These are phyloP conservation scores for Achaetomium macrosporum DNA, from an alignment of 2,329 filamentous ascomycete species.

Conservation along the genomic window DNA sequence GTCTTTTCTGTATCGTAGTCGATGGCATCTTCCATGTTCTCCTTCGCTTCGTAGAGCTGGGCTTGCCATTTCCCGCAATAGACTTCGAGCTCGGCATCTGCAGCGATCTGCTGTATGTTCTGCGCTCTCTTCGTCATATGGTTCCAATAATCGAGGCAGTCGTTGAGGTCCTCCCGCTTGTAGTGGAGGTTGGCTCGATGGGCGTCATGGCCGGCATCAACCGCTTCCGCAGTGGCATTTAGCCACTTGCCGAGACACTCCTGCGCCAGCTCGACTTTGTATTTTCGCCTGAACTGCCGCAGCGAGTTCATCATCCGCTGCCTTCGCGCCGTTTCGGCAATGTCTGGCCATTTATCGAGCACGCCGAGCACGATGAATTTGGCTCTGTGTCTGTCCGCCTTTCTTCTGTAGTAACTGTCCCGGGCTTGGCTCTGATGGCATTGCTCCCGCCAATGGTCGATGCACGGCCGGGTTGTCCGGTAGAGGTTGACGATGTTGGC, in stretches of 20 bases:
- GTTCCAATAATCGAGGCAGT: conserved; percentile 23
- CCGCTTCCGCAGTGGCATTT: conserved; percentile 17
- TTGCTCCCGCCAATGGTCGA: conserved; percentile 22
- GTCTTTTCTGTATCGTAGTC: conserved; percentile 25
- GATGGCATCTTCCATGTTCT: conserved; percentile 23
- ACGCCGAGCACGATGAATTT: conserved; percentile 15
- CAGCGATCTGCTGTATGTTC: conserved; percentile 23
- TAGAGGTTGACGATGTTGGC: conserved; percentile 22
- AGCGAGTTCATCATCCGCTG: conserved; percentile 24
- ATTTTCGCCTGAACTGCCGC: conserved; percentile 23
- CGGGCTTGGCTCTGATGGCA: conserved; percentile 7
- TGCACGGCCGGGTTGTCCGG: conserved; percentile 19
- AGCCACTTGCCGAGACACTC: conserved; percentile 25
- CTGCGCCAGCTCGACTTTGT: conserved; percentile 23
- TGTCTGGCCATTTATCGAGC: conserved; percentile 20
- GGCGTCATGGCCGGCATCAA: conserved; percentile 23
- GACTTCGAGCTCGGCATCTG: conserved; percentile 26
- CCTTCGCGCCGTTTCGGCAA: conserved; percentile 20
- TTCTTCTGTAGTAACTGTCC: conserved; percentile 5
- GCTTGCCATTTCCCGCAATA: conserved; percentile 24
- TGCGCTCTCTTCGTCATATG: conserved; percentile 13
- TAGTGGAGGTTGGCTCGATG: conserved; percentile 23
- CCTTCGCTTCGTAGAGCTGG: conserved; percentile 19
- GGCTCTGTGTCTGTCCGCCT: conserved; percentile 14
- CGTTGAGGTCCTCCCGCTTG: conserved; percentile 24